Evolutionary conservation across 148 eudicot species (phyloP).

Genomic region (Chenopodium suecicum): DNA sequence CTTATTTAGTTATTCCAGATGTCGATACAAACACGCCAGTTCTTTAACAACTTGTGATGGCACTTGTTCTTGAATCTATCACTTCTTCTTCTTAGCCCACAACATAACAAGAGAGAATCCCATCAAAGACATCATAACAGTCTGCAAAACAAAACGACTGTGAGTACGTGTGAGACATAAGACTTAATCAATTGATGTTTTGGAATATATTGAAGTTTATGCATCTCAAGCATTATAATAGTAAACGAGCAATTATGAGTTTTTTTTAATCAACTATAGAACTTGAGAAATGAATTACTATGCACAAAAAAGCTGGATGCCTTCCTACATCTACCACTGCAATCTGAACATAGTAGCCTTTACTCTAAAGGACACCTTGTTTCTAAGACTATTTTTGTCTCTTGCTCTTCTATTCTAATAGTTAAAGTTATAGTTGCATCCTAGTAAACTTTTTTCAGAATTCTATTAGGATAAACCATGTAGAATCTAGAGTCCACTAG

Average conservation of each 20-base stretch:
- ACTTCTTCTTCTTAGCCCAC: slow-evolving; percentile 64
- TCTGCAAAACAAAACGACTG: slow-evolving; percentile 42
- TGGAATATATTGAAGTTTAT: too few relatives aligned
- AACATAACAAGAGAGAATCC: slow-evolving; percentile 86
- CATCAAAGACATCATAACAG: slow-evolving; percentile 88
- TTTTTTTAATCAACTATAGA: not conserved
- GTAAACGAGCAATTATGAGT: not conserved
- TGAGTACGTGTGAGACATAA: not conserved
- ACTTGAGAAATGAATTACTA: not conserved
- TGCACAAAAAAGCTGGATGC: not conserved
- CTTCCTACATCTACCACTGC: not conserved
- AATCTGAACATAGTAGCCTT: not conserved
- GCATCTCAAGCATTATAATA: not conserved
- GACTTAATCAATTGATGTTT: not conserved
- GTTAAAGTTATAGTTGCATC: not conserved
- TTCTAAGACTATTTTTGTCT: not conserved
- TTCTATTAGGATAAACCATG: not conserved
- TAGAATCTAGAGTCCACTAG: not conserved
- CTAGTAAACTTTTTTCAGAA: not conserved
- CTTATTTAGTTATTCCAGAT: not conserved
- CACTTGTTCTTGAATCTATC: not conserved
- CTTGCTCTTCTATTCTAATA: not conserved
- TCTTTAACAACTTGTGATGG: not conserved
- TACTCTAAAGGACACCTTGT: not conserved
- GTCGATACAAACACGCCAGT: not conserved